Conservation (phyloP, 1,139 yeast genomes). For the Nakaseomyces delphensis region DNA sequence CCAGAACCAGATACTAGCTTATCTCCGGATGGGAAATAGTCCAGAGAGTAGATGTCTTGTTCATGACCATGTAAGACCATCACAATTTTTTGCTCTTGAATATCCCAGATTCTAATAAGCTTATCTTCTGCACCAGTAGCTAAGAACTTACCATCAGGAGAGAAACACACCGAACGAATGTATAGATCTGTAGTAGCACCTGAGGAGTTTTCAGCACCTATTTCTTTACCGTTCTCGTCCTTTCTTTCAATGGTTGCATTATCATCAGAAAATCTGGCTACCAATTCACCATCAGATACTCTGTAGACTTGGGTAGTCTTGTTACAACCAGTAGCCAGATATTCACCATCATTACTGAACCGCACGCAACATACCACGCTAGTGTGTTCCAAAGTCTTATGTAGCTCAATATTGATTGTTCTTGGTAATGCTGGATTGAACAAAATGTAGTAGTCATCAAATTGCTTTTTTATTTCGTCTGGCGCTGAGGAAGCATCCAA, state of each 20-base stretch:
- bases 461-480: conserved; percentile 72
- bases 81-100: conserved; percentile 75
- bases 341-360: conserved; percentile 86
- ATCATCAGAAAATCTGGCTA: conserved; percentile 83
- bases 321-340: conserved; percentile 94
- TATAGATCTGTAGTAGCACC: conserved; percentile 57
- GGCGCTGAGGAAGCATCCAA: conserved; percentile 72
- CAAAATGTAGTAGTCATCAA: conserved; percentile 78
- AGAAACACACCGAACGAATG: conserved; percentile 90
- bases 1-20: conserved; percentile 94
- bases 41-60: conserved; percentile 93
- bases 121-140: conserved; percentile 99
- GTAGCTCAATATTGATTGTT: conserved; percentile 72
- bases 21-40: conserved; percentile 91
- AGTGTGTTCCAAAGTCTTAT: conserved; percentile 83
- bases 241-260: conserved; percentile 32
- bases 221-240: not conserved
- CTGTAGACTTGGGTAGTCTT: conserved; percentile 91
- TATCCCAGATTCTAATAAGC: conserved; percentile 94
- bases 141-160: conserved; percentile 90
- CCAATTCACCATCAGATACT: conserved; percentile 84
- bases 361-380: conserved; percentile 96
- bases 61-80: conserved; percentile 91
- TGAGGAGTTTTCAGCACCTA: conserved; percentile 8
- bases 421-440: conserved; percentile 82